Base-by-base conservation (phyloP, 2,329 filamentous ascomycete genomes). In the Colletotrichum somersetense region DNA sequence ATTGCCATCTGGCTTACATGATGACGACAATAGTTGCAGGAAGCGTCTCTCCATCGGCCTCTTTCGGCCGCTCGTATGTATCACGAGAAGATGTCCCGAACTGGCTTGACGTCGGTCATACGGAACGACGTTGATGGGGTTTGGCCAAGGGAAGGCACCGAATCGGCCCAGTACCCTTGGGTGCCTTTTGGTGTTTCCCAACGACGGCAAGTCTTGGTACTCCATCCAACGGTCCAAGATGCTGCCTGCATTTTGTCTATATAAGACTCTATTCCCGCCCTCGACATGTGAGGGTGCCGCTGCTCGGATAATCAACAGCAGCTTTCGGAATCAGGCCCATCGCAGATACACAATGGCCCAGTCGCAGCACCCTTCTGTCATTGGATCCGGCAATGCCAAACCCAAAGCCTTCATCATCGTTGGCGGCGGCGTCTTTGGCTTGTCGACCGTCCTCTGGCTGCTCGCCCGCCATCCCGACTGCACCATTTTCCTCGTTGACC, bases 381-480 rank as follows among this genome's bases (percentile, higher is more conserved):
- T 63, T 6, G 70, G 64, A 14, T 48, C 50, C 20, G 30, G 38
- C 30, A 8, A n/a, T 42, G 44, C 59, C 40, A 33, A 44, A 10
- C 44, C 18, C 48, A 55, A 69, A 33, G 53, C 75, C 57, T 64
- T 81, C 69, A 78, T 85, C 74, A 83, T 85, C 70, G 79, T 85
- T 58, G 83, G 83, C 58, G 82, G 79, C 30, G 83, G 83, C 69
- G 83, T 83, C 75, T 85, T 85, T 53, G 84, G 85, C 52, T 81
- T 84, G 46, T 80, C 82, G 30, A 85, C 84, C 3, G 83, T 81
- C 62, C 77, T 84, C 57, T 77, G 77, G 30, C 78, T 83, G 30
- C 78, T 78, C 48, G 76, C 75, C 48, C 75, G 77, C 68, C 76
- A 74, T 26, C 40, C 58, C 2, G 62, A 66, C 53, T 71, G 76